Conservation (phyloP, 1,284 basidiomycete species). For the Pisolithus thermaeus region DNA sequence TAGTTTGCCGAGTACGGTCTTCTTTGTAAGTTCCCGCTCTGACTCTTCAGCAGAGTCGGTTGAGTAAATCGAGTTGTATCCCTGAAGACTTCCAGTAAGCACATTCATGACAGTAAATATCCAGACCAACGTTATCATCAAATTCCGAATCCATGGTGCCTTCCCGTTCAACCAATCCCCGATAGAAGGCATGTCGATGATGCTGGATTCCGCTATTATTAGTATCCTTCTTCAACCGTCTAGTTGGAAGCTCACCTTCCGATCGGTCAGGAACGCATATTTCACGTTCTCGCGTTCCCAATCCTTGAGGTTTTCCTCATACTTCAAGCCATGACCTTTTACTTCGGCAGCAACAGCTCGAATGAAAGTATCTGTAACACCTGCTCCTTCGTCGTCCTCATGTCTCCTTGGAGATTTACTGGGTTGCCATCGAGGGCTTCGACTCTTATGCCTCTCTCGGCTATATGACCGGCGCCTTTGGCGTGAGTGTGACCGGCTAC, state of each 20-base stretch:
- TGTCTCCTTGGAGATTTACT: conserved; percentile 32
- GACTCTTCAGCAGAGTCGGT: conserved; percentile 94
- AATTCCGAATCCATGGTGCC: conserved; percentile 65
- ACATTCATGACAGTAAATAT: conserved; percentile 1
- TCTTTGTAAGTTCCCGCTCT: conserved; percentile 75
- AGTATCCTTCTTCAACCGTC: conserved; percentile 1
- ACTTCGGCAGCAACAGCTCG: conserved; percentile 82
- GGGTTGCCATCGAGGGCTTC: conserved; percentile 40
- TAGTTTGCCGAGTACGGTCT: conserved; percentile 68
- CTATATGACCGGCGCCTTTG: conserved; percentile 27
- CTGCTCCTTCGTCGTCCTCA: conserved; percentile 51
- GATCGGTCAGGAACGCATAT: conserved; percentile 73
- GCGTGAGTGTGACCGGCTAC: conserved; percentile 35
- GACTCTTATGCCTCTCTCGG: conserved; percentile 30
- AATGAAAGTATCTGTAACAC: conserved; percentile 77
- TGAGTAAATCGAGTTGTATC: conserved; percentile 88
- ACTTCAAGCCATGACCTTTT: conserved; percentile 72
- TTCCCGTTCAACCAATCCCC: conserved; percentile 63
- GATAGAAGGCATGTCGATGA: conserved; percentile 78
- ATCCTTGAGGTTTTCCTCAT: conserved; percentile 71
- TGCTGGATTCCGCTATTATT: conserved; percentile 43
- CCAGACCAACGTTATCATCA: conserved; percentile 68
- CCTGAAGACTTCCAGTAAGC: conserved; percentile 41
- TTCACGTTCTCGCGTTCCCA: conserved; percentile 77
- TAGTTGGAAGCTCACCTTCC: conserved; percentile 45